These are phyloP conservation scores for Leucosporidium yakuticum DNA, from an alignment of 768 basidiomycete genomes.

Conservation along the genomic window DNA sequence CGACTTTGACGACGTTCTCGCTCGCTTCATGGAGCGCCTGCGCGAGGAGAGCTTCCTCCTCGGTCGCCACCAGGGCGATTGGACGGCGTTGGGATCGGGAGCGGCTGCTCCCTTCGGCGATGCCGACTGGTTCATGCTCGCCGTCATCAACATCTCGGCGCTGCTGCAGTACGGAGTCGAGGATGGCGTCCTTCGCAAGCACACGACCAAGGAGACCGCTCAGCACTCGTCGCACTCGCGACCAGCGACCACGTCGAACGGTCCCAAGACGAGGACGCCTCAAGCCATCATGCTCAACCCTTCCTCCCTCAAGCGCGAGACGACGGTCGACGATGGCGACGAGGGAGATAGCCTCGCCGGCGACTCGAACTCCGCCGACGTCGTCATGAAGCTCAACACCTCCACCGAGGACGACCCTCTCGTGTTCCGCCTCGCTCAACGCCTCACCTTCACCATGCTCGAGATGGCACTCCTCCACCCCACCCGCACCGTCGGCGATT, in stretches of 20 bases:
- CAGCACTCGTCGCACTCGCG: background rate
- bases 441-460: slow-evolving; percentile 73
- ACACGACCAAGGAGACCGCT: background rate
- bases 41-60: slow-evolving; percentile 22
- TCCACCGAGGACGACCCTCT: slow-evolving; percentile 52
- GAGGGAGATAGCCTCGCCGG: background rate
- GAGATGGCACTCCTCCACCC: slow-evolving; percentile 61
- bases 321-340: background rate
- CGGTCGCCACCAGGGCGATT: background rate
- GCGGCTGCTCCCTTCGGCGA: slow-evolving; percentile 18
- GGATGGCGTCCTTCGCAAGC: slow-evolving; percentile 60
- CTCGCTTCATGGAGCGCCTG: slow-evolving; percentile 68
- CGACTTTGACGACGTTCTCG: slow-evolving; percentile 73
- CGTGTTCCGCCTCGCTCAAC: slow-evolving; percentile 65
- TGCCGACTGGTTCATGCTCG: slow-evolving; percentile 97
- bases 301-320: slow-evolving; percentile 1
- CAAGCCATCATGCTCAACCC: slow-evolving; percentile 34
- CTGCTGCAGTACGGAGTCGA: slow-evolving; percentile 82
- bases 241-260: background rate
- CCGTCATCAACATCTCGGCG: slow-evolving; percentile 68
- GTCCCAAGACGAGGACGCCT: slow-evolving; percentile 9
- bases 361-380: slow-evolving; percentile 8
- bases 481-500: slow-evolving; percentile 48
- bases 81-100: slow-evolving; percentile 44
- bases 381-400: slow-evolving; percentile 34